Percentiles rank a stretch among this genome's conserved stretches.
phyloP scores from a whole-genome alignment of 331 rosid genomes.

The Malus hybrid region DNA sequence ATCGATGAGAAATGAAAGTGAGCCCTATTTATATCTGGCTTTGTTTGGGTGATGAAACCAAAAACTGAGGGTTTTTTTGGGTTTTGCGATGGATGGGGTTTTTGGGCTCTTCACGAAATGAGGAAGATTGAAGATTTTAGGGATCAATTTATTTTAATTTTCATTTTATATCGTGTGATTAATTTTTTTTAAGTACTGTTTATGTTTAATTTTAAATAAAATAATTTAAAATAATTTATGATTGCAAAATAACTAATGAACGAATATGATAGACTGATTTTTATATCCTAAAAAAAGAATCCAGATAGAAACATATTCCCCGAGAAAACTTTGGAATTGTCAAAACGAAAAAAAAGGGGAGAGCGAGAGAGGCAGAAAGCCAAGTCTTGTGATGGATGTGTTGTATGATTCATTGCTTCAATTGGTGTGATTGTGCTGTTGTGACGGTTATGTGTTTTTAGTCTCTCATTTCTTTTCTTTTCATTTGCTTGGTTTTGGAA shows the following conservation, averaged over 20 bases:
- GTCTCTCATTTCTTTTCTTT: not conserved
- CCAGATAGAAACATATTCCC: no score
- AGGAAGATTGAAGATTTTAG: no score
- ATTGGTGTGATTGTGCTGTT: not conserved
- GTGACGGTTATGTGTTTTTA: not conserved
- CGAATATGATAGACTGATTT: rapidly evolving
- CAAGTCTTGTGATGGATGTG: not conserved
- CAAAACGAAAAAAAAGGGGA: not conserved
- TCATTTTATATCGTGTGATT: no score
- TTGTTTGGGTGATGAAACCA: not conserved
- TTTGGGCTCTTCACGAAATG: no score
- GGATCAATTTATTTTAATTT: no score
- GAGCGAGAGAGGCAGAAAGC: not conserved
- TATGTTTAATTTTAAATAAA: no score
- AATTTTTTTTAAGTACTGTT: no score
- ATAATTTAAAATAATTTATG: no score
- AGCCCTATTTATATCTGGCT: not conserved
- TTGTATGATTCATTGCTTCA: not conserved
- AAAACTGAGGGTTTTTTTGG: not conserved
- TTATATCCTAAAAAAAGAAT: no score
- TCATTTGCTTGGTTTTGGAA: not conserved
- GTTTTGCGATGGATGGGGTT: not conserved
- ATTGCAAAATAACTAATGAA: no score
- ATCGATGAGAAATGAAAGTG: not conserved
- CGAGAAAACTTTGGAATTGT: not conserved